These are phyloP conservation scores for Phaeodactylum tricornutum DNA, from an alignment of 108 stramenopile genomes.

Conservation along the genomic window DNA sequence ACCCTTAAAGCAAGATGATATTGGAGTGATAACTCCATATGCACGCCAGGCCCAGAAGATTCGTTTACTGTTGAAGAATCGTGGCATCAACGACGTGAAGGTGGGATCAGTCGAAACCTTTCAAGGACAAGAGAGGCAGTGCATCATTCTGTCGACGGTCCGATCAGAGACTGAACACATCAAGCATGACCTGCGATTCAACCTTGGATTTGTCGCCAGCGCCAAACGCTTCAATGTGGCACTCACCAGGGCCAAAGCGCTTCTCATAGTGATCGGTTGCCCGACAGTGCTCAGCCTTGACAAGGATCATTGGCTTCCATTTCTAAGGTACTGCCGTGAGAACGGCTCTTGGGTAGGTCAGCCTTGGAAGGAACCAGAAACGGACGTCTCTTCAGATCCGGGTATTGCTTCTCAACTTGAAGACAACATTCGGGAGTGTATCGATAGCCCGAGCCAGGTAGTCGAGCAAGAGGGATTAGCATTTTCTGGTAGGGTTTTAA, in stretches of 20 bases:
- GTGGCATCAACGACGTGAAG: constrained; percentile 36
- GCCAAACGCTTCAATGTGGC: constrained; percentile 86
- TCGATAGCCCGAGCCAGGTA: no score
- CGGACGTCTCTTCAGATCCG: no score
- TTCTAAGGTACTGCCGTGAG: constrained; percentile 18
- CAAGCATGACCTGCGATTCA: constrained; percentile 35
- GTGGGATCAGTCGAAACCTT: constrained; percentile 76
- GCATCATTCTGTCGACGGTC: constrained; percentile 78
- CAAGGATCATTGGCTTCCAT: constrained; percentile 27
- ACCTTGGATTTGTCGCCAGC: constrained; percentile 75
- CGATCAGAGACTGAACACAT: constrained; percentile 39
- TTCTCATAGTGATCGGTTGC: constrained; percentile 75
- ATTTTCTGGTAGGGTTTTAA: no score
- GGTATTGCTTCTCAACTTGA: no score
- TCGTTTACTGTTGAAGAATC: constrained; percentile 17
- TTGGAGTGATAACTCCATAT: constrained; percentile 63
- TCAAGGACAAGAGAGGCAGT: constrained; percentile 71
- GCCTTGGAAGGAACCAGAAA: no score
- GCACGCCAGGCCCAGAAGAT: constrained; percentile 58
- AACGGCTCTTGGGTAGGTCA: constrained; percentile 13
- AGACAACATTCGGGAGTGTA: no score
- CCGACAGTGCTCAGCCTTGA: constrained; percentile 47
- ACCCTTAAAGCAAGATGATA: constrained; percentile 28
- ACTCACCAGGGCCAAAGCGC: constrained; percentile 64
- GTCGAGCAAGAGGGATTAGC: no score